Conservation (phyloP, 345 rosid genomes). For the Conringia planisiliqua region DNA sequence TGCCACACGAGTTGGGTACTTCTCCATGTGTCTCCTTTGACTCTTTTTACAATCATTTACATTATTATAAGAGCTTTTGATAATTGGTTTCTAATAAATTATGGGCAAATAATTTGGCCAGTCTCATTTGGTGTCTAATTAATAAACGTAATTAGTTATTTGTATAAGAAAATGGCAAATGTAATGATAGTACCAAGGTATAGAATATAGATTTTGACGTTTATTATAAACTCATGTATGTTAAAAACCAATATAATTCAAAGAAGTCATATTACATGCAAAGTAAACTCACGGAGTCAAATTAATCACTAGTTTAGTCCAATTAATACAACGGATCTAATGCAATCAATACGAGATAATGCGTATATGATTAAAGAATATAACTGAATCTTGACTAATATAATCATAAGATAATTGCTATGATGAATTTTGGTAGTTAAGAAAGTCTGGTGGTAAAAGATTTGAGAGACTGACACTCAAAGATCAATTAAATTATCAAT, state of each 20-base stretch:
- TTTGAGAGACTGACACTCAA: no score
- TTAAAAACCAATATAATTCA: not conserved
- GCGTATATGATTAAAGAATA: not conserved
- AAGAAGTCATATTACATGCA: constrained; percentile 16
- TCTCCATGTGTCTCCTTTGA: constrained; percentile 24
- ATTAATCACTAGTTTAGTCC: not conserved
- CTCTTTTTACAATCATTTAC: not conserved
- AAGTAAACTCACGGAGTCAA: constrained; percentile 16
- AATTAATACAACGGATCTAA: not conserved
- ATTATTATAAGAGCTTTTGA: not conserved
- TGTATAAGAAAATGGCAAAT: not conserved
- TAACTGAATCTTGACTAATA: not conserved
- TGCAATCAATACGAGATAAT: not conserved
- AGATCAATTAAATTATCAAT: no score
- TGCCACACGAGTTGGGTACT: constrained; percentile 30
- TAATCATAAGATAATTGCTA: not conserved
- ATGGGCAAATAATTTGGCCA: constrained; percentile 7
- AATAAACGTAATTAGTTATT: not conserved
- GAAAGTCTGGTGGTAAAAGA: no score
- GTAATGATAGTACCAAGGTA: not conserved
- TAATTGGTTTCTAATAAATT: not conserved
- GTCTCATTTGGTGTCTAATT: constrained; percentile 13
- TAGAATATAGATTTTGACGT: constrained; percentile 17
- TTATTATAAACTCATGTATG: not conserved
- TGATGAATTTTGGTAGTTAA: not conserved